Conservation (phyloP, 139 green algal genomes). For the Deuterostichococcus epilithicus region DNA sequence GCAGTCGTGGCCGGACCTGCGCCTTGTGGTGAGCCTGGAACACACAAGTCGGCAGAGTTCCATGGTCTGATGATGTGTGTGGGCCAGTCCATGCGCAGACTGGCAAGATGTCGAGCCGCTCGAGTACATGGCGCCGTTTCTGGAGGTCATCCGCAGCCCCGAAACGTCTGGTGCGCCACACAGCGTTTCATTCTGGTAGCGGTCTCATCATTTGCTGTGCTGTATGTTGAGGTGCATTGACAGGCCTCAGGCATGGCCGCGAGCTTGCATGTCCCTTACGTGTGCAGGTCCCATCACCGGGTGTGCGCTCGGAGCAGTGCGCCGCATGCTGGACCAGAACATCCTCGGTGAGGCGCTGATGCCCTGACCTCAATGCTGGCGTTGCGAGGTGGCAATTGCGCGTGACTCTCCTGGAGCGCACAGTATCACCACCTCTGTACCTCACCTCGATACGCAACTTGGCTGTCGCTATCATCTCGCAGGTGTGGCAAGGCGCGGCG, state of each 20-base stretch:
- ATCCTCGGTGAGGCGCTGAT: conserved; percentile 47
- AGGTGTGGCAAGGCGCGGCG: conserved; percentile 36
- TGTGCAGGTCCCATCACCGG: conserved; percentile 72
- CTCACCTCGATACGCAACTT: too few relatives aligned
- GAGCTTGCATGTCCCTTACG: neutral
- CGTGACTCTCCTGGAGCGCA: too few relatives aligned
- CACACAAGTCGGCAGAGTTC: too few relatives aligned
- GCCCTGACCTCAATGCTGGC: too few relatives aligned
- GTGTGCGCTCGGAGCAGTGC: conserved; percentile 75
- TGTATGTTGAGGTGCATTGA: too few relatives aligned
- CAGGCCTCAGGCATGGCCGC: neutral
- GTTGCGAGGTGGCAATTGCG: too few relatives aligned
- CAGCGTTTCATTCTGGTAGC: too few relatives aligned
- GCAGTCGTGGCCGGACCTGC: neutral
- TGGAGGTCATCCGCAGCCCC: conserved; percentile 81
- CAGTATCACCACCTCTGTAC: too few relatives aligned
- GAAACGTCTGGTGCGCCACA: conserved; percentile 74
- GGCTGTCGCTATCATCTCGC: too few relatives aligned
- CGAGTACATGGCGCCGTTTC: conserved; percentile 86
- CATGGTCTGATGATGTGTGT: too few relatives aligned
- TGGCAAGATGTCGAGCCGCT: conserved; percentile 70
- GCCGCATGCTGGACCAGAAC: conserved; percentile 70
- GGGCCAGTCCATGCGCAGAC: conserved; percentile 37
- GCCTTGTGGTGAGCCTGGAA: neutral
- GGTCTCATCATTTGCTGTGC: too few relatives aligned